These are phyloP conservation scores for Adansonia digitata DNA, from an alignment of 345 rosid genomes.

Conservation along the genomic window DNA sequence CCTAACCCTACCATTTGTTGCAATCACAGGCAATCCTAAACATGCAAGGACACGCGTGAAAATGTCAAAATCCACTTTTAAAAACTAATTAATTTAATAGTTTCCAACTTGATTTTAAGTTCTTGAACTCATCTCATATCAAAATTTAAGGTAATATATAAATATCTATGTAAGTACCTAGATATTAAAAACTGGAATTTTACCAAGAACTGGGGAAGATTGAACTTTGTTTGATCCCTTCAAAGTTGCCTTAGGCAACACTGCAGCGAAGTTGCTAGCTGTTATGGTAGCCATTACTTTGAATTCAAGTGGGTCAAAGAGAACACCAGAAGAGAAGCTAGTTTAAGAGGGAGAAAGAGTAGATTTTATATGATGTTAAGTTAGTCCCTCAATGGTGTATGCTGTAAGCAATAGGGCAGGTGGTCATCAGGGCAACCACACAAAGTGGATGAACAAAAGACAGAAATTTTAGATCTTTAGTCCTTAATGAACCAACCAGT, in stretches of 20 bases:
- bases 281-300: constrained; percentile 40
- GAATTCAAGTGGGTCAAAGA: neutral
- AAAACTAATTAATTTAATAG: neutral
- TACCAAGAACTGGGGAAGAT: constrained; percentile 39
- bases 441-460: constrained; percentile 16
- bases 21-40: constrained; percentile 39
- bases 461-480: constrained; percentile 32
- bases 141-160: neutral
- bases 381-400: no score
- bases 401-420: neutral
- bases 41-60: neutral
- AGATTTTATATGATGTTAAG: neutral
- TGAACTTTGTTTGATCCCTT: constrained; percentile 20
- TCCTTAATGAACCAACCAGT: constrained; percentile 29
- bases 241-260: constrained; percentile 22
- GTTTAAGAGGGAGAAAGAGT: neutral
- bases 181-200: neutral
- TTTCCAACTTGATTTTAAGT: neutral
- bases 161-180: no score
- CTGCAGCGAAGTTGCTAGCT: constrained; percentile 19
- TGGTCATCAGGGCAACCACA: constrained; percentile 7
- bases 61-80: neutral
- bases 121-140: neutral
- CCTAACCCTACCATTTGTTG: constrained; percentile 32
- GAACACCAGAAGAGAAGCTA: neutral